Conservation (phyloP, 1,139 yeast species). For the Arxiozyma heterogenica region DNA sequence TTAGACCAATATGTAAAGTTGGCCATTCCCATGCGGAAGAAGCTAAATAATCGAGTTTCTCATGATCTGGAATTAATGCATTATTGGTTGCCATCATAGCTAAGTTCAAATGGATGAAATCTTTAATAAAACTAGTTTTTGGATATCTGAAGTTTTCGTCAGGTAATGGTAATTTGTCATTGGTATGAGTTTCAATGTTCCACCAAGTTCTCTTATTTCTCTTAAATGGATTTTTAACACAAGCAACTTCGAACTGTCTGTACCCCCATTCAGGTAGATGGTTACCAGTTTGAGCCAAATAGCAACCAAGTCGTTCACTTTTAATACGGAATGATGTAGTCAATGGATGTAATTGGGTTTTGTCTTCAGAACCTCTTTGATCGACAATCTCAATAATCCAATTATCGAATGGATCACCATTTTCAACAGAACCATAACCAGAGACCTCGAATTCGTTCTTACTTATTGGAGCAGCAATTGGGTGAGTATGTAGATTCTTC, state of each 20-base stretch:
- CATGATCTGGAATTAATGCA: slow-evolving; percentile 87
- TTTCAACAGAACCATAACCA: slow-evolving; percentile 75
- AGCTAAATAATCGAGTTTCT: slow-evolving; percentile 85
- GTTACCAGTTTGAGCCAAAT: slow-evolving; percentile 74
- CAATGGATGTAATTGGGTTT: slow-evolving; percentile 69
- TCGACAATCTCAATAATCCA: slow-evolving; percentile 88
- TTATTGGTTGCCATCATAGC: slow-evolving; percentile 99
- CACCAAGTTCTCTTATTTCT: slow-evolving; percentile 97
- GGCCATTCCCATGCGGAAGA: slow-evolving; percentile 99
- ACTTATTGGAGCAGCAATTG: slow-evolving; percentile 67
- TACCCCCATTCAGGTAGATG: slow-evolving; percentile 95
- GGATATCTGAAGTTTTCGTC: slow-evolving; percentile 70
- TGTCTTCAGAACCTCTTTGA: slow-evolving; percentile 63
- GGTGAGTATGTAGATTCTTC: slow-evolving; percentile 85
- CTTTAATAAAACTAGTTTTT: slow-evolving; percentile 73
- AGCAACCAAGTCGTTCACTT: slow-evolving; percentile 64
- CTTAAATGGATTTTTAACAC: slow-evolving; percentile 63
- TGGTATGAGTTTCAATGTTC: slow-evolving; percentile 84
- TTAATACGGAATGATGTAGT: slow-evolving; percentile 77
- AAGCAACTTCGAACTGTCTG: slow-evolving; percentile 93
- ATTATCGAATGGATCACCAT: slow-evolving; percentile 88
- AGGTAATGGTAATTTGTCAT: slow-evolving; percentile 62
- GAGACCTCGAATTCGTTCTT: slow-evolving; percentile 75
- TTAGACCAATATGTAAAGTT: slow-evolving; percentile 77
- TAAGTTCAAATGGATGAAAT: slow-evolving; percentile 83